Evolutionary conservation across 225 moss, liverwort and hornwort genomes (phyloP).

Genomic region (Straminergon stramineum): DNA sequence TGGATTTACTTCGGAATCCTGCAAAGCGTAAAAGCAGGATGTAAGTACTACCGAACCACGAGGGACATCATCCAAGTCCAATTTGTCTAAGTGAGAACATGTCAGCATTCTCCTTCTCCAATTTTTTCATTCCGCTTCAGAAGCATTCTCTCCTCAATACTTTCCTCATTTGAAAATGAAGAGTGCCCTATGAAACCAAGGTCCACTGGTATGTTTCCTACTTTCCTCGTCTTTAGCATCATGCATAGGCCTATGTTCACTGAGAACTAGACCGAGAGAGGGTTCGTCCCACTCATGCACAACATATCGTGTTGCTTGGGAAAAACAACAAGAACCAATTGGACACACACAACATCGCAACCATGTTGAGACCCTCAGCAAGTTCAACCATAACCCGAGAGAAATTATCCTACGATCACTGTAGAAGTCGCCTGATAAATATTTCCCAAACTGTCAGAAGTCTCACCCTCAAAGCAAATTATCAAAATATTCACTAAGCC

Average conservation of each 20-base stretch:
- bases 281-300: constrained; percentile 9
- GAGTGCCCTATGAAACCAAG: not conserved
- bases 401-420: not conserved
- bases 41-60: not conserved
- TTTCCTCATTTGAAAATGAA: not conserved
- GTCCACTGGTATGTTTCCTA: not conserved
- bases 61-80: not conserved
- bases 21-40: not conserved
- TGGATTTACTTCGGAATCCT: constrained; percentile 13
- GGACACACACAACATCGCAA: not conserved
- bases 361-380: not conserved
- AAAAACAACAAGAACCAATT: not conserved
- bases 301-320: not conserved
- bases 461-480: not conserved
- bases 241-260: not conserved
- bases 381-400: not conserved
- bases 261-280: not conserved
- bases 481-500: not conserved
- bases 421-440: not conserved
- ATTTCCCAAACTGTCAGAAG: not conserved
- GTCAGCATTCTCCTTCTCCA: constrained; percentile 28
- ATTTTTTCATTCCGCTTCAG: not conserved
- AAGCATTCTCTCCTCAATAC: not conserved
- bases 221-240: constrained; percentile 9
- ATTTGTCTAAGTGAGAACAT: not conserved